These are phyloP conservation scores for Acrocalymma vagum DNA, from an alignment of 2,329 filamentous ascomycete species.

Conservation along the genomic window DNA sequence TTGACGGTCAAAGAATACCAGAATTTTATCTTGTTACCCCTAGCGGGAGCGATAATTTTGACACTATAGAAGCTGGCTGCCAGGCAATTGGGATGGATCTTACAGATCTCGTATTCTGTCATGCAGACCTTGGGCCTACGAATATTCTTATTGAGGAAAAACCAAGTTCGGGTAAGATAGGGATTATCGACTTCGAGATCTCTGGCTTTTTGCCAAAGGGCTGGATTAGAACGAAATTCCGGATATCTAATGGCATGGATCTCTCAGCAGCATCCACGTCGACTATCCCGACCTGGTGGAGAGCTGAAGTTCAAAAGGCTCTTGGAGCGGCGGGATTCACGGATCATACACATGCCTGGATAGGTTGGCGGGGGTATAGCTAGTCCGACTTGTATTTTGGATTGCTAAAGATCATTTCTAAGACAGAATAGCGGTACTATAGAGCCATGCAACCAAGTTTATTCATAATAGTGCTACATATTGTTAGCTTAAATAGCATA, in stretches of 20 bases:
- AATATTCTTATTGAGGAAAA: slow-evolving; percentile 39
- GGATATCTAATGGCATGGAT: slow-evolving; percentile 39
- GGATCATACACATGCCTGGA: slow-evolving; percentile 8
- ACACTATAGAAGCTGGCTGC: slow-evolving; percentile 3
- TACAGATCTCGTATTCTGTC: slow-evolving; percentile 36
- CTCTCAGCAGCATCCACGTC: slow-evolving; percentile 16
- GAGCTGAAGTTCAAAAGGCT: slow-evolving; percentile 10
- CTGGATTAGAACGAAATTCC: slow-evolving; percentile 46
- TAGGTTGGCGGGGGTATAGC: background rate
- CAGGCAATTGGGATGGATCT: slow-evolving; percentile 36
- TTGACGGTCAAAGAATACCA: slow-evolving; percentile 8
- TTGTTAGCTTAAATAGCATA: slow-evolving; percentile 5
- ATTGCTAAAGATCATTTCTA: background rate
- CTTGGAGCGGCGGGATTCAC: slow-evolving; percentile 11
- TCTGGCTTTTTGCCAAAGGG: slow-evolving; percentile 40
- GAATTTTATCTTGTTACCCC: slow-evolving; percentile 9
- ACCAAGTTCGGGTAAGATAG: slow-evolving; percentile 21
- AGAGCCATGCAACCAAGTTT: background rate
- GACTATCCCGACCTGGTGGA: slow-evolving; percentile 9
- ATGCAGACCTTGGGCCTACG: slow-evolving; percentile 39
- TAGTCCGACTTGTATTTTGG: background rate
- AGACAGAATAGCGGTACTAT: background rate
- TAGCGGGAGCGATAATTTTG: slow-evolving; percentile 6
- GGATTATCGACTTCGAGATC: slow-evolving; percentile 44
- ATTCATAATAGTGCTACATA: background rate